Conservation (phyloP, 1,284 basidiomycete species). For the Sanguinoderma infundibulare region DNA sequence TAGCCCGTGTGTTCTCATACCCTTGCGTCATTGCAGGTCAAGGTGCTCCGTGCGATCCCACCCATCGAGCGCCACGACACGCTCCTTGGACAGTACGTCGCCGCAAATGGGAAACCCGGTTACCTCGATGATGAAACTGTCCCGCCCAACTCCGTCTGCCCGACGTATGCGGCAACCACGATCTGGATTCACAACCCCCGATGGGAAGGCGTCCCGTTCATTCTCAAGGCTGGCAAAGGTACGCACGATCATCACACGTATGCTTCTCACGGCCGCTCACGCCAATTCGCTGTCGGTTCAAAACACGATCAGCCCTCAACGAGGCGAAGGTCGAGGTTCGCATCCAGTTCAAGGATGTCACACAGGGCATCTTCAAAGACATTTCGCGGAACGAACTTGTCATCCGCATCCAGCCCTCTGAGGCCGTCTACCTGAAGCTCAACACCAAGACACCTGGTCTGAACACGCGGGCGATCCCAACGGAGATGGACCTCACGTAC, state of each 20-base stretch:
- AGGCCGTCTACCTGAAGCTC: slow-evolving; percentile 94
- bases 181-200: slow-evolving; percentile 92
- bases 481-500: slow-evolving; percentile 97
- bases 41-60: slow-evolving; percentile 89
- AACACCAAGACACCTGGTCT: slow-evolving; percentile 94
- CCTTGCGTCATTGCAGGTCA: slow-evolving; percentile 65
- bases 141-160: slow-evolving; percentile 88
- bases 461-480: slow-evolving; percentile 86
- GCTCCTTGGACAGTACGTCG: slow-evolving; percentile 91
- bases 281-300: neutral
- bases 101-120: slow-evolving; percentile 90
- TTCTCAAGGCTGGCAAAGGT: slow-evolving; percentile 97
- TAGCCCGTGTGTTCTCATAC: slow-evolving; percentile 15
- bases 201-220: slow-evolving; percentile 98
- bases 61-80: slow-evolving; percentile 80
- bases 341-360: slow-evolving; percentile 96
- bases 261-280: slow-evolving; percentile 10
- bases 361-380: slow-evolving; percentile 93
- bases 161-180: slow-evolving; percentile 89
- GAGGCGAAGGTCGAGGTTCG: slow-evolving; percentile 97
- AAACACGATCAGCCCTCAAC: slow-evolving; percentile 72
- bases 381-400: slow-evolving; percentile 95
- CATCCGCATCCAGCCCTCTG: slow-evolving; percentile 92
- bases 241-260: neutral
- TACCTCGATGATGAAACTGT: slow-evolving; percentile 96